Percentiles rank a stretch among this genome's conserved stretches.
Conservation (phyloP, 768 basidiomycete genomes). For the Lanmaoa rubissima region DNA sequence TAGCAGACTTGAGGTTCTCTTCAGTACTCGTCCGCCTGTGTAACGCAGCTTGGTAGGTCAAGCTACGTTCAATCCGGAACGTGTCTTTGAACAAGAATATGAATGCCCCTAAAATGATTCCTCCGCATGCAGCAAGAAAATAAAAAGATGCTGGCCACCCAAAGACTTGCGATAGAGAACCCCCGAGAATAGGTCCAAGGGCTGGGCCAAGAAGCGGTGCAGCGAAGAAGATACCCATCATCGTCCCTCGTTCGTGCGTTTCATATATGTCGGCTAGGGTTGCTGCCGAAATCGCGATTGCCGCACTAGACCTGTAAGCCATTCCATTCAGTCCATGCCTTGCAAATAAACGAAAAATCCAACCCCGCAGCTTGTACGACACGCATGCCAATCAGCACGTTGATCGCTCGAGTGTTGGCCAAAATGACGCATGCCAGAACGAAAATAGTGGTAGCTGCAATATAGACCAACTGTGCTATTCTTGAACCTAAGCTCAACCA, state of each 20-base stretch:
- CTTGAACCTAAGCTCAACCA: conserved; percentile 1
- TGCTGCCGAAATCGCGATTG: conserved; percentile 70
- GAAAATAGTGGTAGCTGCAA: conserved; percentile 51
- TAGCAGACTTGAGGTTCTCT: conserved; percentile 20
- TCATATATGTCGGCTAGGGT: conserved; percentile 80
- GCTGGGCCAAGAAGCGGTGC: conserved; percentile 75
- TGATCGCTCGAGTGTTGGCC: conserved; percentile 53
- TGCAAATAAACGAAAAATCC: conserved; percentile 15
- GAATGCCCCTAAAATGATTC: conserved; percentile 53
- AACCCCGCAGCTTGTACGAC: conserved; percentile 66
- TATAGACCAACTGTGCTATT: conserved; percentile 47
- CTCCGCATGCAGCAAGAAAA: conserved; percentile 69
- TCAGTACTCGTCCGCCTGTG: conserved; percentile 38
- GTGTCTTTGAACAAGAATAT: conserved; percentile 76
- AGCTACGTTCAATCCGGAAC: conserved; percentile 78
- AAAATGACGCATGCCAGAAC: conserved; percentile 55
- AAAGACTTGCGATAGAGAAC: conserved; percentile 60
- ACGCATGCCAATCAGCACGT: conserved; percentile 63
- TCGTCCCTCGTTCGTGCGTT: conserved; percentile 67
- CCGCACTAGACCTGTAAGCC: conserved; percentile 54
- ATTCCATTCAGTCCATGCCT: neutral
- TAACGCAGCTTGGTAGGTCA: conserved; percentile 71
- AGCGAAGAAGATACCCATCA: conserved; percentile 80
- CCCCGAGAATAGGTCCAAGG: conserved; percentile 73
- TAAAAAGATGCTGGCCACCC: conserved; percentile 84